These are phyloP conservation scores for Paxillus ammoniavirescens DNA, from an alignment of 768 basidiomycete species.

Conservation along the genomic window DNA sequence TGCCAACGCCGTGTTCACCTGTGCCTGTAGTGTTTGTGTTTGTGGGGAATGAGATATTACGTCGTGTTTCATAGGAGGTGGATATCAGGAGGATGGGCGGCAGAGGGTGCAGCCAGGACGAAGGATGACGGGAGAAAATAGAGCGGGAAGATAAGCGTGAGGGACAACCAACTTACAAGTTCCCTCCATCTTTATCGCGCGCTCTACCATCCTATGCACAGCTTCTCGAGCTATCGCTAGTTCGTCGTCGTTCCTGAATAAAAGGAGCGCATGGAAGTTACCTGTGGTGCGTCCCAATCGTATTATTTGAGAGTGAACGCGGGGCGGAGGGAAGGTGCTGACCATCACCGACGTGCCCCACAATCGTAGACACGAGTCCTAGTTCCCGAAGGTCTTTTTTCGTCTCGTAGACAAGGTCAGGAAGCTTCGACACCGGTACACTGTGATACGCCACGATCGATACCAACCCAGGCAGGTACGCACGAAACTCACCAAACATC, in stretches of 20 bases:
- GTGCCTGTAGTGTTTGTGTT: conserved; percentile 45
- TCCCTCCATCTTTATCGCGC: conserved; percentile 70
- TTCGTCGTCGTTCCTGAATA: conserved; percentile 61
- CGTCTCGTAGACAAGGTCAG: conserved; percentile 64
- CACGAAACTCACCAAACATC: conserved; percentile 62
- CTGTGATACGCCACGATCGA: conserved; percentile 18
- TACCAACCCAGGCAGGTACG: not conserved
- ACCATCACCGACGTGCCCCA: conserved; percentile 79
- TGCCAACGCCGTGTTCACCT: conserved; percentile 85
- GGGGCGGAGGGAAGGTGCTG: conserved; percentile 29
- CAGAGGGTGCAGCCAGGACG: no score
- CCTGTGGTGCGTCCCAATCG: conserved; percentile 24
- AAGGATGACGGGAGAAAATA: not conserved
- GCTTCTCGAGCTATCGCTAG: conserved; percentile 38
- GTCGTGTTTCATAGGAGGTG: not conserved
- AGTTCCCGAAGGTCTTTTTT: conserved; percentile 61
- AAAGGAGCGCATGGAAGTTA: conserved; percentile 50
- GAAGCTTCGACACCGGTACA: conserved; percentile 65
- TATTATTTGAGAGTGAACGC: not conserved
- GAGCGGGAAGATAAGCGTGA: not conserved
- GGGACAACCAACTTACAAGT: conserved; percentile 49
- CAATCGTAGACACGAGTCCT: conserved; percentile 61
- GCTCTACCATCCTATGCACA: conserved; percentile 60
- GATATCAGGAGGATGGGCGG: not conserved
- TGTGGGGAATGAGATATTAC: not conserved